Percentiles rank a stretch among this genome's conserved stretches.
Conservation (phyloP, 2,329 filamentous ascomycete species). For the Epichloe brachyelytri region DNA sequence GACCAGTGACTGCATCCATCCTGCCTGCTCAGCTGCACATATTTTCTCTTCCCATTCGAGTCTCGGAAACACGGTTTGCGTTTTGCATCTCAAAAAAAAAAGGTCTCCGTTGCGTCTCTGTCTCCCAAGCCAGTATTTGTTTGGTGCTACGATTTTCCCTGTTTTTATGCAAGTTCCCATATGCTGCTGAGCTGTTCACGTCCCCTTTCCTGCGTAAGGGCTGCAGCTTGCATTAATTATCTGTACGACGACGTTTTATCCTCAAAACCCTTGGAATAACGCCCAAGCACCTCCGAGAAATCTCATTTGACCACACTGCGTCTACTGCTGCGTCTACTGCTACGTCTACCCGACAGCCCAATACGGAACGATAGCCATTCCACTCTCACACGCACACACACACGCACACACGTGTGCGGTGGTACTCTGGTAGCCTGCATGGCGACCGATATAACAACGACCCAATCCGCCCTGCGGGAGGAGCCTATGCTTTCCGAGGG, state of each 20-base stretch:
- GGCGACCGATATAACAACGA: constrained; percentile 20
- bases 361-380: constrained; percentile 12
- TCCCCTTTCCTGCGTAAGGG: not conserved
- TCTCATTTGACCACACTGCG: constrained; percentile 7
- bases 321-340: constrained; percentile 13
- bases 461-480: constrained; percentile 14
- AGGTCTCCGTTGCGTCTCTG: constrained; percentile 9
- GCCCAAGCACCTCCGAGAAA: constrained; percentile 9
- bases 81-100: constrained; percentile 3
- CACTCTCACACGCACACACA: no score
- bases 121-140: constrained; percentile 4
- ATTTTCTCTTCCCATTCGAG: not conserved
- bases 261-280: constrained; percentile 1
- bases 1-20: constrained; percentile 14
- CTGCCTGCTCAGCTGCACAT: constrained; percentile 15
- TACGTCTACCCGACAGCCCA: constrained; percentile 22
- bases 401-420: not conserved
- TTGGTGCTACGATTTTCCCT: not conserved
- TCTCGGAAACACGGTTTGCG: not conserved
- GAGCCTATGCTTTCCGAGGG: constrained; percentile 12
- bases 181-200: constrained; percentile 1
- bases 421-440: constrained; percentile 13
- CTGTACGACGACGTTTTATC: constrained; percentile 6
- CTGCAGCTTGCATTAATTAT: constrained; percentile 5
- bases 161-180: not conserved